Evolutionary conservation across 164 flowering plant species (phyloP).

Genomic region (Piper betle): DNA sequence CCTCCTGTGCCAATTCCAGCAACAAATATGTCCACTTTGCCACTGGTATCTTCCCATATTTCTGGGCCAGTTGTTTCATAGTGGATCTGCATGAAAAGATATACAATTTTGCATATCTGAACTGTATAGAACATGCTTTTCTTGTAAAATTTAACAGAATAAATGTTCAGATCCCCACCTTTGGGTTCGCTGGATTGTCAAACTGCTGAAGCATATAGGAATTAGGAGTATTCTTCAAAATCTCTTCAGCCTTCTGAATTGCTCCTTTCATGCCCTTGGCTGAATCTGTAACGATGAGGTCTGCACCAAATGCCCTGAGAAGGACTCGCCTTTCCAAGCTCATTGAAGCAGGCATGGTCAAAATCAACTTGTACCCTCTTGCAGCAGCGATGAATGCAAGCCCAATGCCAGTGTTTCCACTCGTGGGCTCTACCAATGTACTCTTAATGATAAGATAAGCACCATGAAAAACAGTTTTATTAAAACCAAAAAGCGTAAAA

Average conservation of each 20-base stretch:
- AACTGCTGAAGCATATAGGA: slow-evolving; percentile 87
- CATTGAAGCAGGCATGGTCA: slow-evolving; percentile 95
- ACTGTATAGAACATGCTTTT: too few species aligned
- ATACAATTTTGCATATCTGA: not conserved
- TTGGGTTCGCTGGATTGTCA: slow-evolving; percentile 86
- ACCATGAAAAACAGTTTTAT: not conserved
- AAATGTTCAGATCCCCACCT: slow-evolving; percentile 18
- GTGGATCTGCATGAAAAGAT: slow-evolving; percentile 44
- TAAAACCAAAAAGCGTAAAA: not conserved
- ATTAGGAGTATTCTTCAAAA: slow-evolving; percentile 53
- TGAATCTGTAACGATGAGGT: slow-evolving; percentile 66
- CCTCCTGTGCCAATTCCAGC: slow-evolving; percentile 98
- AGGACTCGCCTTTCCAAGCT: slow-evolving; percentile 84
- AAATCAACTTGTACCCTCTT: slow-evolving; percentile 67
- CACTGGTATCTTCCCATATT: slow-evolving; percentile 94
- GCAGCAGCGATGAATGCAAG: slow-evolving; percentile 89
- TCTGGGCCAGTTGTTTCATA: slow-evolving; percentile 98
- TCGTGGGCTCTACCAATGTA: slow-evolving; percentile 76
- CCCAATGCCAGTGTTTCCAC: slow-evolving; percentile 93
- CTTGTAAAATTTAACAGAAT: not conserved
- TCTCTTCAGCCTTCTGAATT: slow-evolving; percentile 72
- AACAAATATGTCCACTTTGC: slow-evolving; percentile 88
- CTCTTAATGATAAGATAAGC: slow-evolving; percentile 22
- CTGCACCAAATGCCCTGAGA: slow-evolving; percentile 87
- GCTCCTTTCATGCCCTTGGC: slow-evolving; percentile 87